Evolutionary conservation across 1,284 basidiomycete genomes (phyloP), one percentile per base, ranked within the genome.

Genomic region (Pyrrhoderma lamaoense): DNA sequence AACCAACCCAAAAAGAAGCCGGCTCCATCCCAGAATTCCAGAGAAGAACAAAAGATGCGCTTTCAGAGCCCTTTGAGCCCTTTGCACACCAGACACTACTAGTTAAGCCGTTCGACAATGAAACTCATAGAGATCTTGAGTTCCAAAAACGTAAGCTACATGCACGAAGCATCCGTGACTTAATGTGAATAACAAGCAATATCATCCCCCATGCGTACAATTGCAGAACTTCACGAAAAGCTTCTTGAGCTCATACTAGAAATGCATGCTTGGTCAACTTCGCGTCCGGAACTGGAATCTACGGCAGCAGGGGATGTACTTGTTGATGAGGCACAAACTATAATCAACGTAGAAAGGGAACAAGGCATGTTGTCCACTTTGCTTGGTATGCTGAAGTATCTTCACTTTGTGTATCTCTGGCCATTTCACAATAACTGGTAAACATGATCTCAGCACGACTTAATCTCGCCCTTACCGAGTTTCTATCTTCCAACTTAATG

Each of bases 321-420:
- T 3, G 49, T 51, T 13, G 47, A 49, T 5, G 60, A 56, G 4
- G 58, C 70, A 42, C 57, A 60, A 21, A 56, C 14, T 0, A 34
- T 71, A 48, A 21, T 61, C 31, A 47, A 55, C 40, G 54, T 55
- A 5, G 64, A 67, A 49, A 53, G 58, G 49, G 68, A 72, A 55
- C 69, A 71, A 72, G 68, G 68, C 69, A 70, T 61, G 70, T 72
- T 57, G 42, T 60, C 60, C 9, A 36, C 53, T 48, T 47, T 49
- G 43, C 53, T 57, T 49, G 57, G 59, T 58, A 56, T 45, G 55
- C 43, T n/a, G 43, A 31, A 31, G 22, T 45, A 19, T n/a, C 21
- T 31, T 45, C 5, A 8, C 16, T 47, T 46, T 46, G 23, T 34
- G 45, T 47, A n/a, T 25, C 43, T 16, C 42, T 11, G n/a, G n/a